phyloP scores from a whole-genome alignment of 176 grass and related monocot species.

The Bonia amplexicaulis region DNA sequence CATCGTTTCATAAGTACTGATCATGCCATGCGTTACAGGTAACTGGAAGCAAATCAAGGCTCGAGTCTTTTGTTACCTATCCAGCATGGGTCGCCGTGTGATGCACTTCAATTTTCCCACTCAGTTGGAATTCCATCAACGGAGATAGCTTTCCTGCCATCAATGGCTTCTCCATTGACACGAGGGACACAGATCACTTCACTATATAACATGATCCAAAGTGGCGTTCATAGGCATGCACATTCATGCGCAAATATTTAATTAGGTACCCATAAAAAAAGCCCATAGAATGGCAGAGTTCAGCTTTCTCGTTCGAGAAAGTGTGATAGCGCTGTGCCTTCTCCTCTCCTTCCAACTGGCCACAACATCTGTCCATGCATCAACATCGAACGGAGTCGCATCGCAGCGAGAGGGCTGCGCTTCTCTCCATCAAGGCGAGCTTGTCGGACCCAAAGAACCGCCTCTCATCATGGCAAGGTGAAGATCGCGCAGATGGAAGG shows the following conservation, averaged over 20 bases:
- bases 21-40: not conserved
- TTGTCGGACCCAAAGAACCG: not conserved
- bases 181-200: not conserved
- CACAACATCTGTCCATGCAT: not conserved
- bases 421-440: conserved; percentile 32
- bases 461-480: conserved; percentile 33
- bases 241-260: not conserved
- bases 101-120: not conserved
- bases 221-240: not conserved
- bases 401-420: conserved; percentile 2
- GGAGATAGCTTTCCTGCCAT: not conserved
- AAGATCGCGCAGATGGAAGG: conserved; percentile 37
- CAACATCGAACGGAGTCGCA: not conserved
- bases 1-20: not conserved
- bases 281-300: not conserved
- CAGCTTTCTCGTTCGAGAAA: not conserved
- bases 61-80: not conserved
- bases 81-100: not conserved
- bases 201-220: conserved; percentile 17
- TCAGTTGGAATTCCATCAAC: not conserved
- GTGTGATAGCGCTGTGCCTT: not conserved
- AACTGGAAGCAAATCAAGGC: not conserved
- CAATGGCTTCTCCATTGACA: not conserved
- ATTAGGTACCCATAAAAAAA: not conserved
- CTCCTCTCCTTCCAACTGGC: not conserved